Conservation (phyloP, 495 filamentous ascomycete species). For the Platismatia glauca region DNA sequence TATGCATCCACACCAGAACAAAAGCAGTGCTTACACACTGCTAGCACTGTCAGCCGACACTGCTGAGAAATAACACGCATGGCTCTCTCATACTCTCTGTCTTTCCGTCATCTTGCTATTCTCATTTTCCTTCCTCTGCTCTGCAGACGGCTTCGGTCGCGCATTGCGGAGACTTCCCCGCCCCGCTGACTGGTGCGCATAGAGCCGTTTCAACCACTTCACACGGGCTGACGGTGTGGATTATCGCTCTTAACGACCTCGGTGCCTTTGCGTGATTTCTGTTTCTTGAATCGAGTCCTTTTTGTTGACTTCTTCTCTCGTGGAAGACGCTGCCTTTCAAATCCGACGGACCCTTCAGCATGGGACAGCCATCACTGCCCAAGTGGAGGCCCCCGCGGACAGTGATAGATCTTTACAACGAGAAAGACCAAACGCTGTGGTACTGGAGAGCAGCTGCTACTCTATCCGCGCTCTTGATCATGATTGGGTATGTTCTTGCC, state of each 20-base stretch:
- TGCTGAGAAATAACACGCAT: not conserved
- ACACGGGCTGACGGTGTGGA: not conserved
- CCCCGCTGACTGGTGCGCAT: conserved; percentile 2
- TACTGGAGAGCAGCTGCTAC: conserved; percentile 22
- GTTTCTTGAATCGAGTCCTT: not conserved
- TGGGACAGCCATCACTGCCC: conserved; percentile 14
- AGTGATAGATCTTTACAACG: conserved; percentile 25
- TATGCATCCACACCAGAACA: not conserved
- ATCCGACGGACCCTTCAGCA: not conserved
- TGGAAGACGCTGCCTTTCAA: not conserved
- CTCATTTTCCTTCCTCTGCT: not conserved
- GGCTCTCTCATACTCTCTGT: not conserved
- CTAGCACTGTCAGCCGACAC: not conserved
- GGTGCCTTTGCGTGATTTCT: conserved; percentile 1
- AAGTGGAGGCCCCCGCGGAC: conserved; percentile 23
- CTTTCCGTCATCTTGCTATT: not conserved
- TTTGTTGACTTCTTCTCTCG: not conserved
- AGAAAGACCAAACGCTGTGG: conserved; percentile 23
- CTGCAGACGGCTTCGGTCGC: not conserved
- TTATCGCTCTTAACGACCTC: not conserved
- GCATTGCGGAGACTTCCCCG: not conserved
- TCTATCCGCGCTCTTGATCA: conserved; percentile 18
- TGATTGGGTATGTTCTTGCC: conserved; percentile 19
- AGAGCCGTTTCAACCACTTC: not conserved
- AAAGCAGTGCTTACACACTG: not conserved